Percentiles rank a stretch among this genome's conserved stretches.
Evolutionary conservation across 768 basidiomycete genomes (phyloP).

Genomic region (Boletus rubroflammeus): DNA sequence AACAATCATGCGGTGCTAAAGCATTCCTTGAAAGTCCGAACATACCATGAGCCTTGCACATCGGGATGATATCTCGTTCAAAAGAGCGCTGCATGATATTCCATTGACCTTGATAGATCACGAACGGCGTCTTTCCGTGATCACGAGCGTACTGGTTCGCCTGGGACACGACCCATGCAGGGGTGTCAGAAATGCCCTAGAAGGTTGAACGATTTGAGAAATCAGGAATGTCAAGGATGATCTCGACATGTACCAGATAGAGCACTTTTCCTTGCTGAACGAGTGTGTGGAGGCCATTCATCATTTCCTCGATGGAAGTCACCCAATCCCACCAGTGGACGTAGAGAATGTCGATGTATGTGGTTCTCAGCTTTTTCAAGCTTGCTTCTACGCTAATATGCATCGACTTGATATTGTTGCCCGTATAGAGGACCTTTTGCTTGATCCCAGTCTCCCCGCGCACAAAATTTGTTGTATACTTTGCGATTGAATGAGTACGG

Average conservation of each 20-base stretch:
- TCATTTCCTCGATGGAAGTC: constrained; percentile 44
- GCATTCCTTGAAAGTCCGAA: background rate
- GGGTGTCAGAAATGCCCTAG: constrained; percentile 40
- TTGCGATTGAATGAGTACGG: background rate
- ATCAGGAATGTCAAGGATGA: background rate
- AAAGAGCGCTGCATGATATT: constrained; percentile 43
- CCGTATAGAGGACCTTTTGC: constrained; percentile 40
- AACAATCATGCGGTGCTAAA: background rate
- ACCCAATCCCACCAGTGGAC: constrained; percentile 50
- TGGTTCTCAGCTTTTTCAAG: constrained; percentile 23
- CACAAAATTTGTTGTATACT: constrained; percentile 26
- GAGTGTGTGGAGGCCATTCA: constrained; percentile 41
- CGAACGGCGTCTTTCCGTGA: constrained; percentile 48
- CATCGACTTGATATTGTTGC: constrained; percentile 48
- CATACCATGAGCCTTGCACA: constrained; percentile 31
- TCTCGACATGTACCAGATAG: constrained; percentile 32
- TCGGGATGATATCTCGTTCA: constrained; percentile 51
- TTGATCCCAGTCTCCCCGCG: constrained; percentile 4
- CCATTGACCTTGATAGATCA: constrained; percentile 49
- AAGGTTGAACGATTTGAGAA: background rate
- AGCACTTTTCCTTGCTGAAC: constrained; percentile 42
- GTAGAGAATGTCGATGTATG: constrained; percentile 57
- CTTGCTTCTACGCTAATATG: constrained; percentile 35
- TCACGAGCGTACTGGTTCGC: constrained; percentile 50
- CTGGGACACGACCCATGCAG: constrained; percentile 47